Base-by-base conservation (phyloP, 2,329 filamentous ascomycete species). In the Diaporthe amygdali region DNA sequence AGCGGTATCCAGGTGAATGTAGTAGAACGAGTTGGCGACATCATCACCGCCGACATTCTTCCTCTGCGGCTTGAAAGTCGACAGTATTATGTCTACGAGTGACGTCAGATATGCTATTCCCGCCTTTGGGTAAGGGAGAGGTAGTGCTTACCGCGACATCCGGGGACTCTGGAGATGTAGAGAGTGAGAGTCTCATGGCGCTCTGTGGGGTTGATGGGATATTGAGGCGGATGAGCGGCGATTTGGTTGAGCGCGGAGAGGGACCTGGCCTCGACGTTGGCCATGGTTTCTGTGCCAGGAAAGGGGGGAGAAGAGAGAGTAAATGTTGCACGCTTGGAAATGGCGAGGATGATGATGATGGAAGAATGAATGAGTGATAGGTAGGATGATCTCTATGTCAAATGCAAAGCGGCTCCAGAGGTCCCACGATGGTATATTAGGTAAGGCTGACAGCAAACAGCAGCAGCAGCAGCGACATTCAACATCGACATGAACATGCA, bases 101-200 rank as follows among this genome's bases (percentile, higher is more conserved):
- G 49, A 41, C 27, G 74, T 76, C 66, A 77, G 73, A 52, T 12
- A 27, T 25, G 20, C 69, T 34, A 49, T 17, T 39, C 63, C 46
- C 37, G 56, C 63, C 41, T 47, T 17, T 44, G 49, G 63, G 56
- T 25, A 69, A 70, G 72, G 73, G 70, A 71, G 63, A 68, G 68
- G 75, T 72, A 41, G 54, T 30, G 79, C 84, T 75, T 85, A 95
- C 94, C 94, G 91, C 91, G 90, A 74, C 93, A 97, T 27, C 96
- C 96, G 1, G 96, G 96, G 0, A 99, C 96, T 75, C 96, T 88
- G 44, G 96, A 94, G 75, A 99, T 97, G 82, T 99, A 99, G 49
- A 99, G 88, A 2, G 92, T 91, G 64, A 98, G 82, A 5, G 94
- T 91, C 63, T 94, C 90, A 74, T 92, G 89, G 74, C 85, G 89